These are phyloP conservation scores for Pyropia yezoensis DNA, from an alignment of 23 red algal genomes.

Conservation along the genomic window DNA sequence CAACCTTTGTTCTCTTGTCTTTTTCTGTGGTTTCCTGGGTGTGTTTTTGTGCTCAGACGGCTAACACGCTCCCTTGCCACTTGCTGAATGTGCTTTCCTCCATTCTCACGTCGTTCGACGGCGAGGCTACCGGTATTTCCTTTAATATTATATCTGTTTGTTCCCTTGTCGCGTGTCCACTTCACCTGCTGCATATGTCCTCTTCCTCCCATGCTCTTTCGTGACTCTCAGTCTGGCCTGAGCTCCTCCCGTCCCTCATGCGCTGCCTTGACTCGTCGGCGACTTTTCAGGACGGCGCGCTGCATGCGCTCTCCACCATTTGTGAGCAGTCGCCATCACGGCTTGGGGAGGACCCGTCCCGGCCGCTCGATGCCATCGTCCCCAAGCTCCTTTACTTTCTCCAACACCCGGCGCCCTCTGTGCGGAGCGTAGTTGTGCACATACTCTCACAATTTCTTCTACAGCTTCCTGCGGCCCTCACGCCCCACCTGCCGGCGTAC, in stretches of 20 bases:
- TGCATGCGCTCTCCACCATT: constrained; percentile 54
- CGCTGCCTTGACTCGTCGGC: constrained; percentile 30
- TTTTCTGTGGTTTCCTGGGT: too few species aligned
- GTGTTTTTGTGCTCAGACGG: too few species aligned
- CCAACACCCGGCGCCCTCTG: constrained; percentile 23
- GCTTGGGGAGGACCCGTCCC: constrained; percentile 45
- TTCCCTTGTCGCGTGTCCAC: too few species aligned
- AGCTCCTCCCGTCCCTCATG: constrained; percentile 46
- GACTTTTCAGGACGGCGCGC: constrained; percentile 43
- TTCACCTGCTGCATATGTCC: too few species aligned
- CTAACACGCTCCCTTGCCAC: too few species aligned
- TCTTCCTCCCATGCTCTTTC: too few species aligned
- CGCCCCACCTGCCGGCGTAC: constrained; percentile 29
- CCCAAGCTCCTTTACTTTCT: constrained; percentile 62
- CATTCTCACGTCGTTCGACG: too few species aligned
- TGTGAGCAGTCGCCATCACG: constrained; percentile 56
- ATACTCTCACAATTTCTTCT: constrained; percentile 61
- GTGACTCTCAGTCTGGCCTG: constrained; percentile 13
- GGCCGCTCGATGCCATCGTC: constrained; percentile 51
- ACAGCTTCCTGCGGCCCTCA: constrained; percentile 41
- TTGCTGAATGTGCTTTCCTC: too few species aligned
- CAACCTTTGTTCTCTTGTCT: too few species aligned
- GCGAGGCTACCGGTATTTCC: too few species aligned
- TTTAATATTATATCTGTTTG: too few species aligned
- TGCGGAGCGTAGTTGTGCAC: constrained; percentile 48